Evolutionary conservation across 1,284 basidiomycete genomes (phyloP).

Genomic region (Ceratobasidium theobromae): DNA sequence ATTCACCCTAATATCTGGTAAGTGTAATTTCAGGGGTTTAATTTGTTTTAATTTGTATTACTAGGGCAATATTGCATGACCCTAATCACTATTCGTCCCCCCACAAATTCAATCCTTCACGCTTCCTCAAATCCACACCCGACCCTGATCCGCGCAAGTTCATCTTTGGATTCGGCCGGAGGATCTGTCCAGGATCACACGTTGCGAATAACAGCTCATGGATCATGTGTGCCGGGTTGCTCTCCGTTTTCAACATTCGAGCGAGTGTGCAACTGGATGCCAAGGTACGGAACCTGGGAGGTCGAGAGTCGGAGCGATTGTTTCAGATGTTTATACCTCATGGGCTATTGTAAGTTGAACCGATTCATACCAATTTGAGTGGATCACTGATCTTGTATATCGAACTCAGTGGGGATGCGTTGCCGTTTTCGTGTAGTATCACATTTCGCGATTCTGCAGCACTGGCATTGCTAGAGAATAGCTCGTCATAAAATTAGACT

Average conservation of each 20-base stretch:
- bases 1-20: not conserved
- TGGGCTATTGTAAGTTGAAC: not conserved
- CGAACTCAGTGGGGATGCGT: not conserved
- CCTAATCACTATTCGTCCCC: constrained; percentile 29
- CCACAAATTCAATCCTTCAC: constrained; percentile 29
- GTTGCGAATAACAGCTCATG: constrained; percentile 31
- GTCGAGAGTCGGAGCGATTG: not conserved
- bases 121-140: constrained; percentile 27
- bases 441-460: not conserved
- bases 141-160: constrained; percentile 29
- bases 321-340: not conserved
- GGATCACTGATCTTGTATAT: not conserved
- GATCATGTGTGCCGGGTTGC: constrained; percentile 5
- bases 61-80: constrained; percentile 33
- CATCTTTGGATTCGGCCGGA: constrained; percentile 5
- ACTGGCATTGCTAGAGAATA: not conserved
- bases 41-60: not conserved
- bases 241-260: not conserved
- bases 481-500: too few species aligned
- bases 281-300: not conserved
- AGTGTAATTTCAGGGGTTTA: not conserved
- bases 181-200: constrained; percentile 34
- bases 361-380: not conserved
- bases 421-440: not conserved
- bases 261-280: not conserved